Evolutionary conservation across 2,329 filamentous ascomycete species (phyloP).

Genomic region (Sporothrix globosa): DNA sequence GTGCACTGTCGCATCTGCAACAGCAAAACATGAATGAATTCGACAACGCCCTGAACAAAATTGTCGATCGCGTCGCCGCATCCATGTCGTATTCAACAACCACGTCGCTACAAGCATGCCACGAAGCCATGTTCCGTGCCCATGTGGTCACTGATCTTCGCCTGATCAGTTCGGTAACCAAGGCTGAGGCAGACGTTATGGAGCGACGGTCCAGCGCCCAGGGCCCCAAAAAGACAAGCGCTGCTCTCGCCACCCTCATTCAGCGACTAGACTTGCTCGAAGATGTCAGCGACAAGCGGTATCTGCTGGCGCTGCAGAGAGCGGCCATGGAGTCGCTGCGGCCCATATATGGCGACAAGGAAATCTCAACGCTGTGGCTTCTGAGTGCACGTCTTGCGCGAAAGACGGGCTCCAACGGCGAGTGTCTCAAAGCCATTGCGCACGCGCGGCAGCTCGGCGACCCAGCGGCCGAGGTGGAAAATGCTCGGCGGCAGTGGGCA

Average conservation of each 20-base stretch:
- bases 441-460: constrained; percentile 85
- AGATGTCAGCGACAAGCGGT: constrained; percentile 90
- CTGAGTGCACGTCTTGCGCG: constrained; percentile 82
- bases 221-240: constrained; percentile 47
- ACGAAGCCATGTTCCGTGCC: constrained; percentile 81
- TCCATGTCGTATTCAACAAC: constrained; percentile 77
- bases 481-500: constrained; percentile 89
- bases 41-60: constrained; percentile 58
- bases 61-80: constrained; percentile 72
- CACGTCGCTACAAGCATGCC: constrained; percentile 78
- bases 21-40: constrained; percentile 58
- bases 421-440: constrained; percentile 91
- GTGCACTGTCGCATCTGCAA: constrained; percentile 64
- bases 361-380: constrained; percentile 84
- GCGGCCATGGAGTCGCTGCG: constrained; percentile 81
- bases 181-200: constrained; percentile 8
- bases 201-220: constrained; percentile 47
- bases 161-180: constrained; percentile 58
- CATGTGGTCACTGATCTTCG: constrained; percentile 89
- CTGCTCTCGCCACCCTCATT: constrained; percentile 60
- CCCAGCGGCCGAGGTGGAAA: constrained; percentile 87
- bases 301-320: constrained; percentile 80
- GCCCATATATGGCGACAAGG: constrained; percentile 69
- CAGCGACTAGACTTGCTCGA: constrained; percentile 87
- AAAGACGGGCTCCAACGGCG: constrained; percentile 79